Percentiles rank a stretch among this genome's conserved stretches.
Conservation (phyloP, 495 filamentous ascomycete species). For the Hypoxylon trugodes region DNA sequence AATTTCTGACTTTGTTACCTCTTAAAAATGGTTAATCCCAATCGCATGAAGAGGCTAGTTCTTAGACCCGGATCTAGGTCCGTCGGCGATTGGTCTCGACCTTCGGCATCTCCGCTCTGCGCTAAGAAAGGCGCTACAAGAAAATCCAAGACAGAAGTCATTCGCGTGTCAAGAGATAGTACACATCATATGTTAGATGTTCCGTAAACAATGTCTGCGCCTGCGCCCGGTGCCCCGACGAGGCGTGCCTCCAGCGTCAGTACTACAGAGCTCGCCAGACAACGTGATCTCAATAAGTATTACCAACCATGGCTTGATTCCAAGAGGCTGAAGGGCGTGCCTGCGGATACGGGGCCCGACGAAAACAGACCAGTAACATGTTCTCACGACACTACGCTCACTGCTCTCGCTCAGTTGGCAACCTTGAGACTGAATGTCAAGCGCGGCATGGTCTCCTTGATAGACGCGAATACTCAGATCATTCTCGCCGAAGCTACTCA, state of each 20-base stretch:
- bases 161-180: neutral
- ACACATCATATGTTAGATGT: neutral
- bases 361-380: neutral
- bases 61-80: neutral
- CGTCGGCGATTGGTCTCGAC: conserved; percentile 17
- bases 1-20: neutral
- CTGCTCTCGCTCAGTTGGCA: conserved; percentile 69
- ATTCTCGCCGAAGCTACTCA: conserved; percentile 70
- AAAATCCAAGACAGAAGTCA: conserved; percentile 6
- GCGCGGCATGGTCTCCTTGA: conserved; percentile 67
- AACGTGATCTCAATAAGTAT: conserved; percentile 38
- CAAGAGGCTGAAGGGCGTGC: conserved; percentile 30
- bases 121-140: conserved; percentile 15
- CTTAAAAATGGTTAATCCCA: neutral
- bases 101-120: conserved; percentile 11
- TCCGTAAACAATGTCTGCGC: conserved; percentile 16
- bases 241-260: conserved; percentile 32
- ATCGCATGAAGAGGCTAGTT: neutral
- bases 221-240: conserved; percentile 1
- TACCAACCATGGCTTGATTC: conserved; percentile 42
- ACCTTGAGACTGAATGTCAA: conserved; percentile 60
- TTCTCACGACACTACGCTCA: conserved; percentile 67
- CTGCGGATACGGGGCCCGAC: conserved; percentile 19
- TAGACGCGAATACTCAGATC: conserved; percentile 66
- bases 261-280: conserved; percentile 31